phyloP scores from a whole-genome alignment of 345 rosid species.

The Bruguiera sexangula region DNA sequence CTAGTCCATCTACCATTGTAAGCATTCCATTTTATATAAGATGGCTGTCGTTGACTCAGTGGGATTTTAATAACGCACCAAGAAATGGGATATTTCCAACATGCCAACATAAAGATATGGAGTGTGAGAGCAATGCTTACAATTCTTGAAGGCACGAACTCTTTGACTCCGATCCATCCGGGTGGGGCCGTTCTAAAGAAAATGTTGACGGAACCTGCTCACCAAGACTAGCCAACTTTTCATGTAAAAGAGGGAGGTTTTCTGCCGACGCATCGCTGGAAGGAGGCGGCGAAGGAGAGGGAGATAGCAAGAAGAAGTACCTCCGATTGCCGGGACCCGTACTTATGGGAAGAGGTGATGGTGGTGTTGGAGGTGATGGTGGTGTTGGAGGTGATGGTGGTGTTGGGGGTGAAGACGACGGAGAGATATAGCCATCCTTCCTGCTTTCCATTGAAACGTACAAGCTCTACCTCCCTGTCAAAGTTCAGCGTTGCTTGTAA shows the following conservation, averaged over 20 bases:
- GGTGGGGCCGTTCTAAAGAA: slow-evolving; percentile 30
- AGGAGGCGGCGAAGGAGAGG: slow-evolving; percentile 42
- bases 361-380: slow-evolving; percentile 27
- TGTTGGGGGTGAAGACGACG: slow-evolving; percentile 45
- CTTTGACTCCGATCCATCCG: slow-evolving; percentile 6
- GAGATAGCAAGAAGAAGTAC: slow-evolving; percentile 40
- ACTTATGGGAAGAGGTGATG: slow-evolving; percentile 57
- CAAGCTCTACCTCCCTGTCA: neutral
- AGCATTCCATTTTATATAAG: too few relatives aligned
- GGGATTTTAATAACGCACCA: too few relatives aligned
- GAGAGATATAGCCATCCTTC: slow-evolving; percentile 17
- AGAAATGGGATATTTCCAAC: too few relatives aligned
- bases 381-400: slow-evolving; percentile 46
- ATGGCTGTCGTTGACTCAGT: too few relatives aligned
- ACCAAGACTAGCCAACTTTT: slow-evolving; percentile 10
- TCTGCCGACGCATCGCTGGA: slow-evolving; percentile 32
- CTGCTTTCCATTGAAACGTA: slow-evolving; percentile 9
- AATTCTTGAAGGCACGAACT: slow-evolving; percentile 44
- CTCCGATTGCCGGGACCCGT: slow-evolving; percentile 43
- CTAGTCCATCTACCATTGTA: too few relatives aligned
- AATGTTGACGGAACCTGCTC: slow-evolving; percentile 28
- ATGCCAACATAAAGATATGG: neutral
- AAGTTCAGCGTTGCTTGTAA: neutral
- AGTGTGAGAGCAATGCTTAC: slow-evolving; percentile 28
- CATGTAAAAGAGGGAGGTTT: slow-evolving; percentile 37